Evolutionary conservation across 495 filamentous ascomycete species (phyloP), one percentile per base, ranked within the genome.

Genomic region (Tuber microsphaerosporum): DNA sequence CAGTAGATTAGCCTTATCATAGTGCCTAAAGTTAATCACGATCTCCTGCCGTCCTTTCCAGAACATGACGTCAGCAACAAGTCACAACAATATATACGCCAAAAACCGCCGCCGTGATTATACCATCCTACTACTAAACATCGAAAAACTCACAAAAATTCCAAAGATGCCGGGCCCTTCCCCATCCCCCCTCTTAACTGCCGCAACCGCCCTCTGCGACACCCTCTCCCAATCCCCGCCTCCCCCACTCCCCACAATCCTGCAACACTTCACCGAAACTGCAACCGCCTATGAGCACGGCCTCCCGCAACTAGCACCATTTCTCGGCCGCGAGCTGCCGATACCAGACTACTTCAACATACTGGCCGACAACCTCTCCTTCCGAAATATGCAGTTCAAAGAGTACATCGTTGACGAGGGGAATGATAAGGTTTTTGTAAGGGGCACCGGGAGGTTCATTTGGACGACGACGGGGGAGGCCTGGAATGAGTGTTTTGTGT

Each of bases 401-500:
- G 84, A 85, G 22, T 90, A 87, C 83, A 69, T 89, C 12, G 85
- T 89, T 14, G 89, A 90, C 74, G 74, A 82, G 0, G 84, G 72
- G 10, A 78, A 75, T 26, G 75, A 82, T 74, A 85, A 85, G 68
- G 87, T 90, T 26, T 83, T 82, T 22, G 83, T 88, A 1, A 83
- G 87, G 2, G 89, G 89, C 0, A 74, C 73, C 19, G 89, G 86
- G 0, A 81, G 77, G 69, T 90, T 90, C 71, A 84, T 83, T 5
- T 89, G 85, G 85, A 86, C 75, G 20, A 81, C 79, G 39, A 90
- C 86, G 1, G 85, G 84, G 0, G 84, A 90, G 76, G 82, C 79
- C 51, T 91, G 89, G 89, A 84, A 88, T 71, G 89, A 91, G 83
- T 84, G 83, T 2, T 90, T 91, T 81, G 81, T 84, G 17, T 91